Evolutionary conservation across 768 basidiomycete species (phyloP), one percentile per base, ranked within the genome.

Genomic region (Suillus paluster): DNA sequence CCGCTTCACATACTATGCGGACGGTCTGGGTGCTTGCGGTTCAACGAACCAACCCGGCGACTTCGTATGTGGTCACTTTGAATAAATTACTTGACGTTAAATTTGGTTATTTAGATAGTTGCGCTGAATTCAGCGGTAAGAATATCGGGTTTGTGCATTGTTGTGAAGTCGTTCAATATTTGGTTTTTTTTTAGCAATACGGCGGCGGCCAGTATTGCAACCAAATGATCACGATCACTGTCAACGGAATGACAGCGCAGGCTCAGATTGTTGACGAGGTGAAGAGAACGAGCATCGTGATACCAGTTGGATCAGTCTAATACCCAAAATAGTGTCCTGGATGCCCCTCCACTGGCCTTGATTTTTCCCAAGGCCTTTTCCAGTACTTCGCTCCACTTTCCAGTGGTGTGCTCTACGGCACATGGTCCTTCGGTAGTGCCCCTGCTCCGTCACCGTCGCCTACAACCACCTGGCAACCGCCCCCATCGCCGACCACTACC

Each of bases 301-400:
- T 27, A 11, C 27, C 10, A 30, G 4, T 27, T 46, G 49, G 9
- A 57, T 45, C 46, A 36, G 57, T 50, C 45, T 55, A 33, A 58
- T 12, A 27, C 59, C 61, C 25, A n/a, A 50, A 54, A 5, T 66
- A 90, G 84, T 92, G 91, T 67, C 86, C 87, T 11, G 84, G 84
- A 36, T 94, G 92, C 72, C 85, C 85, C 4, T 78, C 69, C 41
- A 81, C 75, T 33, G 91, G 86, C 42, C 84, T 94, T 33, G 92
- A 94, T 75, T 74, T 93, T 52, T 86, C 87, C 12, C 66, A 78
- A 38, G 86, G 86, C 48, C 82, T 94, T 52, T 94, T 94, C 78
- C 41, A 75, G 49, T 83, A 71, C 77, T 91, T 93, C 73, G 81
- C 79, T 14, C 57, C 71, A 30, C 58, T 80, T 44, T 73, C 71